Base-by-base conservation (phyloP, 2,329 filamentous ascomycete species). In the Pseudogymnoascus sp. region DNA sequence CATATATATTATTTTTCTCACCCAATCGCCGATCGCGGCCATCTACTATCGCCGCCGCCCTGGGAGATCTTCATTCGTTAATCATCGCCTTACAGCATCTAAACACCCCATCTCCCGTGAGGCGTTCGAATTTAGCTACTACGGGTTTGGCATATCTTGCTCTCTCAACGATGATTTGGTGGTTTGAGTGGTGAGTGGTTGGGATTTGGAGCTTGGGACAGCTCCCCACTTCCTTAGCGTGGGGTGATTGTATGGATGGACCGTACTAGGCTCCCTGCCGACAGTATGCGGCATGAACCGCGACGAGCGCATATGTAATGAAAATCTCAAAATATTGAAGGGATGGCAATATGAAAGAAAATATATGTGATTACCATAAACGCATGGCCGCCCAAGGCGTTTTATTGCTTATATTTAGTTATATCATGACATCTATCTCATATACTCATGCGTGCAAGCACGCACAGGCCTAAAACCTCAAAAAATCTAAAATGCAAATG, bases 401-500 rank as follows among this genome's bases (percentile, higher is more conserved):
- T 52, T 52, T 2, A n/a, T 52, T 52, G 45, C 45, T 52, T 52
- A 52, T 52, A 52, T 30, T 52, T 52, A 52, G 45, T 52, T 30
- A 52, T 52, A 52, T 52, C 26, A 52, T 52, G 26, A 52, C 26
- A 52, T 52, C 45, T 52, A 52, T 52, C 45, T 52, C 45, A 52
- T 52, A 52, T 52, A 52, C 45, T 30, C 45, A 52, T 52, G 45
- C 45, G 45, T 52, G 45, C 18, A 39, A 18, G 38, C 26, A 52
- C 18, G 45, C 45, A 52, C 45, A 52, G 23, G 23, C 45, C 23
- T 52, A 30, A 52, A 52, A 52, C 15, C n/a, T 30, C 13, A 13
- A 52, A 52, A 52, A 52, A 52, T 52, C 45, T 52, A 52, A 52
- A 52, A 52, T 52, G 45, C 45, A 52, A 52, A 52, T 52, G 45